phyloP scores from a whole-genome alignment of 176 grass and related monocot species.

The Oropetium thomaeum region DNA sequence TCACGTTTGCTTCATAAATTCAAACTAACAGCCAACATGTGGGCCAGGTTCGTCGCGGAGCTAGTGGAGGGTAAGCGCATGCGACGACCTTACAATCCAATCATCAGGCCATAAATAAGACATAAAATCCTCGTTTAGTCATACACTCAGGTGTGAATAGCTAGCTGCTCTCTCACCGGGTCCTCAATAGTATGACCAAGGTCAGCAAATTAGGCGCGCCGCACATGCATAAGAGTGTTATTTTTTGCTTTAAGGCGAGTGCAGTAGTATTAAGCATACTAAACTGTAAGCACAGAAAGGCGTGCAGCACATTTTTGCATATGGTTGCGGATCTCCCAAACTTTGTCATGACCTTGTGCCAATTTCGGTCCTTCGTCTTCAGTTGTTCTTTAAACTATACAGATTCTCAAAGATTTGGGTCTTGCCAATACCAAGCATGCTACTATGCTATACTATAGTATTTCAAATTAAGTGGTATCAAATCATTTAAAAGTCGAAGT shows the following conservation, averaged over 20 bases:
- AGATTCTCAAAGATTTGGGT: too few species aligned
- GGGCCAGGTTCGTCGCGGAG: not conserved
- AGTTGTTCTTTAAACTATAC: not conserved
- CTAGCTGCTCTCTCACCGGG: not conserved
- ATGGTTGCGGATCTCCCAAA: conserved; percentile 37
- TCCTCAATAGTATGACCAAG: not conserved
- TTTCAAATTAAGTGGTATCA: too few species aligned
- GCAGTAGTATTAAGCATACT: not conserved
- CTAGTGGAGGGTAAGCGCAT: too few species aligned
- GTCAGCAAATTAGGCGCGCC: conserved; percentile 43
- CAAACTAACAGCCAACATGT: conserved; percentile 25
- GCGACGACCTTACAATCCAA: not conserved
- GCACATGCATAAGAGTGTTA: conserved; percentile 21
- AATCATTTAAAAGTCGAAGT: too few species aligned
- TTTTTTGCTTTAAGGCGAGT: conserved; percentile 2
- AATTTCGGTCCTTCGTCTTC: not conserved
- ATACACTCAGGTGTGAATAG: conserved; percentile 39
- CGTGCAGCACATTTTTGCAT: too few species aligned
- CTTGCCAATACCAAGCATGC: too few species aligned
- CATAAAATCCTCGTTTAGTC: conserved; percentile 4
- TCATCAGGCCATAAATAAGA: not conserved
- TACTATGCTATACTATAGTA: too few species aligned
- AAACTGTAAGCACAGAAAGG: conserved; percentile 21
- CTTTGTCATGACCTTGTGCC: conserved; percentile 7
- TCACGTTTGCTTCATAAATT: not conserved